Evolutionary conservation across 108 stramenopile genomes (phyloP).

Genomic region (Cyclotella kingstonii): DNA sequence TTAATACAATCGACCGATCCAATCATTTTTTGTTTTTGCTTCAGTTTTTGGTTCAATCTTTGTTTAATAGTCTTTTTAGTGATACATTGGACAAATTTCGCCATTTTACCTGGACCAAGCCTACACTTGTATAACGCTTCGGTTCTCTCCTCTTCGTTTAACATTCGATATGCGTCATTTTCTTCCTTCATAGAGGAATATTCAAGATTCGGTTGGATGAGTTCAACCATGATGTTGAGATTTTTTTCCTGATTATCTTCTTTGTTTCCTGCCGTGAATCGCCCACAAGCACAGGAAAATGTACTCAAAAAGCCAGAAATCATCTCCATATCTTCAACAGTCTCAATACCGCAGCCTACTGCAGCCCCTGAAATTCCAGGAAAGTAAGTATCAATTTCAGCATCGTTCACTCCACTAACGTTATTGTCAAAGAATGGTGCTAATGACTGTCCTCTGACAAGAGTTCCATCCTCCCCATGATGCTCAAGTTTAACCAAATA

Average conservation of each 20-base stretch:
- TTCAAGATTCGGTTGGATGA: conserved; percentile 53
- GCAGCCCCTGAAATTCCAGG: conserved; percentile 48
- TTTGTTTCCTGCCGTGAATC: neutral
- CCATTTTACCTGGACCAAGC: conserved; percentile 82
- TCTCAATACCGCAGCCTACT: conserved; percentile 55
- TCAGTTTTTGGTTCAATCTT: conserved; percentile 24
- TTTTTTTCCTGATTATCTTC: conserved; percentile 1
- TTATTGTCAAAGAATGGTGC: conserved; percentile 54
- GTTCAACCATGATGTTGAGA: conserved; percentile 24
- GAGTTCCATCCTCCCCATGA: conserved; percentile 56
- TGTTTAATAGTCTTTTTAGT: conserved; percentile 25
- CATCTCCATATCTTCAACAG: conserved; percentile 45
- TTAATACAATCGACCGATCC: neutral
- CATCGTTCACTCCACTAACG: neutral
- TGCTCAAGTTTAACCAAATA: conserved; percentile 68
- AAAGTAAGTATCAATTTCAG: conserved; percentile 20
- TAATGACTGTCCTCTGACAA: conserved; percentile 46
- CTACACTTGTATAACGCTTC: conserved; percentile 34
- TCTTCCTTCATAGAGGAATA: conserved; percentile 65
- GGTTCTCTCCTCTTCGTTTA: conserved; percentile 47
- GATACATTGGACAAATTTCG: conserved; percentile 42
- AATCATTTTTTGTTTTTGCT: neutral
- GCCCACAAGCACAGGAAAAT: conserved; percentile 16
- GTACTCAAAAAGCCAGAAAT: conserved; percentile 52
- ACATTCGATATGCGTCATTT: conserved; percentile 57